Evolutionary conservation across 768 basidiomycete species (phyloP).

Genomic region (Chalciporus pseudorubinellus): DNA sequence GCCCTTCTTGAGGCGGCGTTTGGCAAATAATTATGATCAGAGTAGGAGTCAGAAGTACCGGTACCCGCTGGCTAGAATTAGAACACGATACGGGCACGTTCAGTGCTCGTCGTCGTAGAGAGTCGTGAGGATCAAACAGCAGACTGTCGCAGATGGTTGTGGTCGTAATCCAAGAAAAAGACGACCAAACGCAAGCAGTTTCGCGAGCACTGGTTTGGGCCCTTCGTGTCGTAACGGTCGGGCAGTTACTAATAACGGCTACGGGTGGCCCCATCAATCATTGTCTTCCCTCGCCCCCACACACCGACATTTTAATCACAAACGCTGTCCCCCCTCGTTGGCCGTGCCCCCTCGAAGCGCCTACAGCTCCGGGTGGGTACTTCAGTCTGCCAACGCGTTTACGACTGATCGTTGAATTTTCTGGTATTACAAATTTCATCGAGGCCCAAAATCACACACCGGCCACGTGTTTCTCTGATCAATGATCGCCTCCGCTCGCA

Average conservation of each 20-base stretch:
- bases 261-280: not conserved
- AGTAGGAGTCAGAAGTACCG: constrained; percentile 21
- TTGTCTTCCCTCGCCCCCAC: constrained; percentile 18
- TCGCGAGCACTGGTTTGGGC: constrained; percentile 32
- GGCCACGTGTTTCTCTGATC: constrained; percentile 5
- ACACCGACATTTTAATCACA: not conserved
- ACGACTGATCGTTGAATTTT: not conserved
- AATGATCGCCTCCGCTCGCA: not conserved
- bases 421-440: constrained; percentile 3
- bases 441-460: not conserved
- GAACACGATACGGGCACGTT: constrained; percentile 23
- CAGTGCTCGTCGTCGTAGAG: constrained; percentile 16
- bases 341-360: no score
- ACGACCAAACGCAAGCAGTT: not conserved
- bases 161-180: constrained; percentile 20
- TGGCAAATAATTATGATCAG: constrained; percentile 42
- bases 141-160: constrained; percentile 17
- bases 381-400: not conserved
- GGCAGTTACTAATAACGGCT: constrained; percentile 28
- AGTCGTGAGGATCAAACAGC: constrained; percentile 8
- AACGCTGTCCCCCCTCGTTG: not conserved
- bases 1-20: constrained; percentile 57
- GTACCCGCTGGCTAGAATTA: constrained; percentile 19
- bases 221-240: constrained; percentile 32
- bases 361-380: not conserved